A percentile compares a stretch with the other conserved stretches of the same genome.
phyloP scores from a whole-genome alignment of 768 basidiomycete genomes.

The Tylopilus balloui region DNA sequence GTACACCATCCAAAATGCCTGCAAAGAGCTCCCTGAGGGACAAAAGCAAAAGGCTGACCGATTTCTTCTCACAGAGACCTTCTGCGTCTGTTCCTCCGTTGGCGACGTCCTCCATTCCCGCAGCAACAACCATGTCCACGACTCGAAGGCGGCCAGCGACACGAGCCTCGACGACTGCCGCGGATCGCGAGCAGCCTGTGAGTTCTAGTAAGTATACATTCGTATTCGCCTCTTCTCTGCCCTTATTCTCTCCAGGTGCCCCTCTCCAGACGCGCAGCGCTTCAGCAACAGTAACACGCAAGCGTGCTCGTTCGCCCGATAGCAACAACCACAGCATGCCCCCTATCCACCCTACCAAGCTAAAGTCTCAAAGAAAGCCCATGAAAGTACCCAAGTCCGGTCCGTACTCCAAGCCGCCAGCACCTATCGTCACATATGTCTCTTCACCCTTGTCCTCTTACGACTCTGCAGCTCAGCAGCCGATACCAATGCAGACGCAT shows the following conservation, averaged over 20 bases:
- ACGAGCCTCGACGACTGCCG: constrained; percentile 4
- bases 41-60: constrained; percentile 35
- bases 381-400: constrained; percentile 17
- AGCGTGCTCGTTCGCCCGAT: constrained; percentile 27
- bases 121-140: constrained; percentile 1
- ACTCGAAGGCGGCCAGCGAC: constrained; percentile 10
- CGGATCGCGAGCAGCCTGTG: not conserved
- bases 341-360: constrained; percentile 9
- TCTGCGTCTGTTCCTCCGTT: constrained; percentile 16
- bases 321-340: not conserved
- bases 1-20: constrained; percentile 16
- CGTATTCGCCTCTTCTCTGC: not conserved
- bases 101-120: not conserved
- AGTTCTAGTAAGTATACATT: constrained; percentile 18
- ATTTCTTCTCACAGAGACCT: constrained; percentile 41
- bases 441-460: constrained; percentile 22
- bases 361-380: constrained; percentile 20
- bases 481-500: constrained; percentile 2
- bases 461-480: constrained; percentile 32
- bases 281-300: constrained; percentile 18
- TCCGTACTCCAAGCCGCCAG: constrained; percentile 2
- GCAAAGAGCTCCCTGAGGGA: constrained; percentile 11
- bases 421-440: constrained; percentile 8
- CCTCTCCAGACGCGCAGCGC: constrained; percentile 7
- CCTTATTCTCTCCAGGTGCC: constrained; percentile 13